Percentiles rank a stretch among this genome's conserved stretches.
Conservation (phyloP, 2,329 filamentous ascomycete genomes). For the Torrubiella hemipterigena region DNA sequence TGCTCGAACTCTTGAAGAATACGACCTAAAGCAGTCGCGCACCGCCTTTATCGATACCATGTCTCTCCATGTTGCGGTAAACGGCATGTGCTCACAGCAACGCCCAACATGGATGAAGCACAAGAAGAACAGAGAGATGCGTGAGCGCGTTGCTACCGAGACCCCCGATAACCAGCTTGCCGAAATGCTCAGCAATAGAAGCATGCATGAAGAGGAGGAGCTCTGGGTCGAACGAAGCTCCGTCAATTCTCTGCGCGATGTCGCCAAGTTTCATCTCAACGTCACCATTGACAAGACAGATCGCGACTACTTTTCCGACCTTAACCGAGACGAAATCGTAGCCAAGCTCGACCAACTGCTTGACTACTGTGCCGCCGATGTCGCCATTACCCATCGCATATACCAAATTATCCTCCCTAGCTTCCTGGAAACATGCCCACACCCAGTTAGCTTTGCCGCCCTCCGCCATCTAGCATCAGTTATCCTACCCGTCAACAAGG, state of each 20-base stretch:
- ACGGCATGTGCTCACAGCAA: conserved; percentile 97
- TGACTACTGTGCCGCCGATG: conserved; percentile 91
- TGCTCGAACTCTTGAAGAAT: conserved; percentile 80
- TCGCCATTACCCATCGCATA: conserved; percentile 84
- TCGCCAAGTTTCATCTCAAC: conserved; percentile 91
- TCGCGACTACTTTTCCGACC: conserved; percentile 74
- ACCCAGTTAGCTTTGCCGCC: conserved; percentile 94
- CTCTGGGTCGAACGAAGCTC: conserved; percentile 93
- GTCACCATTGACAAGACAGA: conserved; percentile 83
- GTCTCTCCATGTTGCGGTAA: conserved; percentile 94
- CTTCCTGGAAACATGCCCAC: conserved; percentile 81
- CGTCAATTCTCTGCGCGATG: conserved; percentile 86
- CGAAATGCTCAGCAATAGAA: conserved; percentile 54
- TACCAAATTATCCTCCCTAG: conserved; percentile 87
- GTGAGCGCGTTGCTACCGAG: conserved; percentile 65
- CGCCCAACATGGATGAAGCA: conserved; percentile 96
- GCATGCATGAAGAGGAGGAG: conserved; percentile 80
- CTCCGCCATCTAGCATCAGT: conserved; percentile 87
- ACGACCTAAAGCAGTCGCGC: conserved; percentile 66
- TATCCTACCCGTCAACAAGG: conserved; percentile 78
- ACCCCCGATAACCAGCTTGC: conserved; percentile 61
- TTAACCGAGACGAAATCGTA: conserved; percentile 59
- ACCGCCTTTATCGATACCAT: conserved; percentile 94
- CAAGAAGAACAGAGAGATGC: conserved; percentile 74
- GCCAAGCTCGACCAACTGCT: conserved; percentile 69